Evolutionary conservation across 2,329 filamentous ascomycete species (phyloP), one percentile per base, ranked within the genome.

Genomic region (Beauveria rudraprayagi): DNA sequence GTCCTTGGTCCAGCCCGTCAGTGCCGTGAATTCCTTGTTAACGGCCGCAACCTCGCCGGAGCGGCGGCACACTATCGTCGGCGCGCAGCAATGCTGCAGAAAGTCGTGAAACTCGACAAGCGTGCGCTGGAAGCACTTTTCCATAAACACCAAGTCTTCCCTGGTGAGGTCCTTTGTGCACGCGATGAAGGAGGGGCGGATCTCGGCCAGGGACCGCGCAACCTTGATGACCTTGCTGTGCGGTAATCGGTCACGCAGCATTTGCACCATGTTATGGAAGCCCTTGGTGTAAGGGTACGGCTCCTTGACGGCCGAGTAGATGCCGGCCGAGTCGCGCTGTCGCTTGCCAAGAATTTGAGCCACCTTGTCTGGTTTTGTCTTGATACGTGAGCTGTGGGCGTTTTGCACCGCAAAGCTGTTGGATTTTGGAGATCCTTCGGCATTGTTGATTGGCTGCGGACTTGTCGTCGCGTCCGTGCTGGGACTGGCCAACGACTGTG

Each of bases 31-130:
- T 72, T 97, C 94, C 74, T 97, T 96, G 71, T 94, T 95, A 24
- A 95, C 91, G 3, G 91, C 91, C 0, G 92, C 92, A n/a, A 99
- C 86, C 72, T 97, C 94, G 56, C 94, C 94, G 0, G 92, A 96
- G 53, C 94, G 86, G 53, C 94, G 86, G 70, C 91, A 95, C 28
- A 97, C 91, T 62, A 99, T 86, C 0, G 92, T 96, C 0, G 94
- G 94, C 4, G 92, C 95, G 44, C 91, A 91, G 63, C 89, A 91
- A 65, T 91, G 87, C 61, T 90, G 86, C 78, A 97, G 89, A 66
- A 95, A 94, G 65, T 96, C 91, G 70, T 97, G 91, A 69, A 96
- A 95, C 71, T 96, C 92, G 70, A 92, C 91, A 11, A 97, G 80
- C 0, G 91, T 95, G 43, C 94, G 85, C 74, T 99, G 94, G 70